These are phyloP conservation scores for Odonthalia washingtoniensis DNA, from an alignment of 31 red algal species.

Conservation along the genomic window DNA sequence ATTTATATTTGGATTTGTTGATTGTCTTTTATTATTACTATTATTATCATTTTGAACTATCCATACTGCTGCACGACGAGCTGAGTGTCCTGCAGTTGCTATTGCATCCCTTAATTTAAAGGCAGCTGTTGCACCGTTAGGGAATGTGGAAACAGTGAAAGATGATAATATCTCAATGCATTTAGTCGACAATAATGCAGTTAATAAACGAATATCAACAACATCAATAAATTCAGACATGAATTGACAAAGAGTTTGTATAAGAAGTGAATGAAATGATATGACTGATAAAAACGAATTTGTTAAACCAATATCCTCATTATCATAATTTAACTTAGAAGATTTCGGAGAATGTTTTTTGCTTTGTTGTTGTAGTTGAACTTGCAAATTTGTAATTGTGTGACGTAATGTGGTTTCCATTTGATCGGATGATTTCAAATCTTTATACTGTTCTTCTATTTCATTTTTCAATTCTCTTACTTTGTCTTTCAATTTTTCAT, in stretches of 20 bases:
- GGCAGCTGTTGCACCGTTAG: neutral
- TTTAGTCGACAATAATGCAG: neutral
- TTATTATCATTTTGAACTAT: neutral
- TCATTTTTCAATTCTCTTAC: neutral
- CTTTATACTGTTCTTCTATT: conserved; percentile 24
- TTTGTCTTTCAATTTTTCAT: conserved; percentile 20
- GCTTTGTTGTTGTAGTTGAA: neutral
- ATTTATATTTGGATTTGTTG: too few relatives aligned
- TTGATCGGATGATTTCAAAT: conserved; percentile 12
- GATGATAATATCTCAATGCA: neutral
- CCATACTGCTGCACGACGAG: neutral
- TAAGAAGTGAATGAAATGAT: neutral
- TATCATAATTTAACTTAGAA: neutral
- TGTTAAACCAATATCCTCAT: too few relatives aligned
- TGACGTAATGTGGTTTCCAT: conserved; percentile 45
- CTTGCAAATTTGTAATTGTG: conserved; percentile 27
- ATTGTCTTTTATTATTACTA: neutral
- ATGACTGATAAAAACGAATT: neutral
- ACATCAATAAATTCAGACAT: conserved; percentile 20
- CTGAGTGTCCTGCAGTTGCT: neutral
- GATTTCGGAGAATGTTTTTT: neutral
- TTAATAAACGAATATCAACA: neutral
- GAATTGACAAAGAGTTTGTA: too few relatives aligned
- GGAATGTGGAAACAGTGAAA: neutral
- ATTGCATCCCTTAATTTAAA: neutral